A percentile compares a stretch with the other conserved stretches of the same genome.
These are phyloP conservation scores for Wickerhamiella kurtzmanii DNA, from an alignment of 805 yeast species.

Conservation along the genomic window DNA sequence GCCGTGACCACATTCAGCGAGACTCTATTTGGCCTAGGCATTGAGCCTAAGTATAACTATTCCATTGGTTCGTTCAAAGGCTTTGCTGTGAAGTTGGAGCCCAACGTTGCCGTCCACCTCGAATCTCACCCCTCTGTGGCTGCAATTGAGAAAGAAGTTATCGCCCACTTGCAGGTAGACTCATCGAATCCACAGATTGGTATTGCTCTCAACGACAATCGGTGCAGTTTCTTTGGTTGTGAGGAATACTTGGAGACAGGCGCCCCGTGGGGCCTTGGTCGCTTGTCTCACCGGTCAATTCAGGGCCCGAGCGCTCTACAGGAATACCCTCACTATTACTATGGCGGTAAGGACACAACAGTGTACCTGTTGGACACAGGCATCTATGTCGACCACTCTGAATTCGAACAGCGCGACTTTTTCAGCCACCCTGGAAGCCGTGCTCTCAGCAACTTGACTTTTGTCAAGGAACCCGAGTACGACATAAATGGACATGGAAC, in stretches of 20 bases:
- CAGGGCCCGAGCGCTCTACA: conserved; percentile 21
- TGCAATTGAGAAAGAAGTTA: not conserved
- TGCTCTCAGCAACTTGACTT: too few relatives aligned
- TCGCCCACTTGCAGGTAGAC: conserved; percentile 30
- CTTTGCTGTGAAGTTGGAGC: not conserved
- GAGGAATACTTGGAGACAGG: not conserved
- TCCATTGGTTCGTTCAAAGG: conserved; percentile 3
- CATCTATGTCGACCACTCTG: conserved; percentile 31
- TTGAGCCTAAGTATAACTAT: conserved; percentile 10
- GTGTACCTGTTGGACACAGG: conserved; percentile 84
- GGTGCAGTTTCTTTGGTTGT: not conserved
- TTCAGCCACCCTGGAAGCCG: conserved; percentile 4
- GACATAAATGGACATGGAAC: conserved; percentile 84
- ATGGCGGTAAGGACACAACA: conserved; percentile 44
- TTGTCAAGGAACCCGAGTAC: conserved; percentile 36
- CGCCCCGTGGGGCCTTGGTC: conserved; percentile 40
- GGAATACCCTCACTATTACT: conserved; percentile 27
- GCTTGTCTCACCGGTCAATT: conserved; percentile 21
- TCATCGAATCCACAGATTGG: too few relatives aligned
- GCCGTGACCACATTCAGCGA: not conserved
- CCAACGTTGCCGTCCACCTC: not conserved
- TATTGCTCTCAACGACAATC: not conserved
- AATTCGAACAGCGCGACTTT: conserved; percentile 25
- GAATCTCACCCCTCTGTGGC: conserved; percentile 1
- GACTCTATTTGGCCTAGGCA: not conserved